These are phyloP conservation scores for Elongisporangium senticosum DNA, from an alignment of 352 stramenopile genomes.

Conservation along the genomic window DNA sequence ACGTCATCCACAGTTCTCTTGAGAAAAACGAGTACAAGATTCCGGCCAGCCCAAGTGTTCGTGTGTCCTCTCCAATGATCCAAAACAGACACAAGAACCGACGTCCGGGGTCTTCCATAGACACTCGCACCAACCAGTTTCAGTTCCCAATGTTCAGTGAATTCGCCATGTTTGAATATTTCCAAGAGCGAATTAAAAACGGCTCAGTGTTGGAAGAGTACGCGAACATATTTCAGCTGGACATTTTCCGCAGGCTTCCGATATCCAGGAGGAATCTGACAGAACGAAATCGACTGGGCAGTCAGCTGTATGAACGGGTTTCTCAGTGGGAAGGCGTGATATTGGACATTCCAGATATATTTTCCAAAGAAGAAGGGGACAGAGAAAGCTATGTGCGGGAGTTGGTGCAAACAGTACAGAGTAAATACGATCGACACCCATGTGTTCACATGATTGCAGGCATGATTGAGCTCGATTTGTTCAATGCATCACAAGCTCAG, in stretches of 20 bases:
- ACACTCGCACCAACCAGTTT: not conserved
- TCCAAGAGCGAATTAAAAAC: conserved; percentile 25
- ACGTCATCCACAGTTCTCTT: conserved; percentile 28
- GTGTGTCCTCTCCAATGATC: not conserved
- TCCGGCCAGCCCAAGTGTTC: conserved; percentile 7
- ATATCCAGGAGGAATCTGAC: conserved; percentile 3
- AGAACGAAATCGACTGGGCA: not conserved
- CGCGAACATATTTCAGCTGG: conserved; percentile 42
- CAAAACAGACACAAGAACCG: conserved; percentile 1
- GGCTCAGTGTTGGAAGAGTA: conserved; percentile 30
- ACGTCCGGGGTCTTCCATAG: not conserved
- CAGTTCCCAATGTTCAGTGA: conserved; percentile 23
- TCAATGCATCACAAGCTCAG: conserved; percentile 27
- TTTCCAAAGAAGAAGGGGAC: not conserved
- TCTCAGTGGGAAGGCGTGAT: conserved; percentile 33
- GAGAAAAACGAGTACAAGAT: conserved; percentile 33
- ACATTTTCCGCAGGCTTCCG: conserved; percentile 32
- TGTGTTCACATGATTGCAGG: conserved; percentile 46
- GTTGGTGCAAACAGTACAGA: conserved; percentile 14
- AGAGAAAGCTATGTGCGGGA: conserved; percentile 10
- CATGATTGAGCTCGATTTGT: conserved; percentile 43
- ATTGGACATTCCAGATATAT: conserved; percentile 14
- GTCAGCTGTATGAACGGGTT: conserved; percentile 7
- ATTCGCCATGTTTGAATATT: conserved; percentile 31
- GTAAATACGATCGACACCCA: conserved; percentile 17